These are phyloP conservation scores for Mitragyna speciosa DNA, from an alignment of 257 asterid genomes.

Conservation along the genomic window DNA sequence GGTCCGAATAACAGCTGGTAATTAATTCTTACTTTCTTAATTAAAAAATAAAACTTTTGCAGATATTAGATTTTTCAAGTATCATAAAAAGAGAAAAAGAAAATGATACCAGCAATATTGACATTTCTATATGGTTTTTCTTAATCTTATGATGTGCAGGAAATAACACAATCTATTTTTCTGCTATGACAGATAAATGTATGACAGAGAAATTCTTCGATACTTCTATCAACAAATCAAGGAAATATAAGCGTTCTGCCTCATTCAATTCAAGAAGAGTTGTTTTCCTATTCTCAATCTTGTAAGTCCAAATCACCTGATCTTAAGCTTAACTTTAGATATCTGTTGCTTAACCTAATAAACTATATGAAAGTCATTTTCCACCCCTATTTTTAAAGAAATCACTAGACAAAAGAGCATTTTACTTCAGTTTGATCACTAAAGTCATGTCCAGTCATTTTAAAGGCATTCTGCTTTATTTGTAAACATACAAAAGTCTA, in stretches of 20 bases:
- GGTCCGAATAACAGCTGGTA: not conserved
- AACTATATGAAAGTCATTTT: not conserved
- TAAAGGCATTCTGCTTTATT: not conserved
- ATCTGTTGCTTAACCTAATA: constrained; percentile 11
- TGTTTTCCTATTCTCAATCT: constrained; percentile 76
- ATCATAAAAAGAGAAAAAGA: not conserved
- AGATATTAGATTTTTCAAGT: not conserved
- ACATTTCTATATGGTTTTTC: not conserved
- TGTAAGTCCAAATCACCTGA: constrained; percentile 56
- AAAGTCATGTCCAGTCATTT: not conserved
- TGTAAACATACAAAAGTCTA: not conserved
- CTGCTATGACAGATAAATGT: constrained; percentile 44
- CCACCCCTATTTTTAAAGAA: not conserved
- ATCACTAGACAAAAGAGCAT: not conserved
- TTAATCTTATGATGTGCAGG: not conserved
- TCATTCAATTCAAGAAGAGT: constrained; percentile 94
- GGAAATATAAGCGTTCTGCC: constrained; percentile 82
- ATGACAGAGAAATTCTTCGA: constrained; percentile 56
- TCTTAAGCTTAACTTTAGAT: constrained; percentile 9
- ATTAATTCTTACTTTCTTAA: not conserved
- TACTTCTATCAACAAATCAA: constrained; percentile 55
- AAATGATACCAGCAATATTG: not conserved
- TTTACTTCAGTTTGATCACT: not conserved
- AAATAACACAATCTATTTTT: constrained; percentile 13
- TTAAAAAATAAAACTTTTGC: not conserved